These are phyloP conservation scores for Takashimella koratensis DNA, from an alignment of 1,284 basidiomycete species.

Conservation along the genomic window DNA sequence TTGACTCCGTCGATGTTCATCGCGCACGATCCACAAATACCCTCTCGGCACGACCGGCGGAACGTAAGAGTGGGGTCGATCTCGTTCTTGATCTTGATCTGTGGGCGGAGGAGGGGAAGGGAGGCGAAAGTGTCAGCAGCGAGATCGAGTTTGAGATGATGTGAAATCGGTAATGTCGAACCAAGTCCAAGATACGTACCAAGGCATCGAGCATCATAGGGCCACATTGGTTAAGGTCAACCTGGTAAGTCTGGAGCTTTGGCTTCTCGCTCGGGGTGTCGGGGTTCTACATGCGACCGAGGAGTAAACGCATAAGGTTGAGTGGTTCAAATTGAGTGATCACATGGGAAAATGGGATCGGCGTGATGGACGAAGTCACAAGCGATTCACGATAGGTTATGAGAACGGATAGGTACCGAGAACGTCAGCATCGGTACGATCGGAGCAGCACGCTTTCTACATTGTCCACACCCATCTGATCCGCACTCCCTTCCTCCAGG, in stretches of 20 bases:
- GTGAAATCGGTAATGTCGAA: background rate
- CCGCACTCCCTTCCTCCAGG: too few relatives aligned
- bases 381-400: too few relatives aligned
- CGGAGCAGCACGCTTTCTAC: too few relatives aligned
- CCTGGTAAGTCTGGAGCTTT: slow-evolving; percentile 80
- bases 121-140: background rate
- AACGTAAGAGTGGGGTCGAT: slow-evolving; percentile 94
- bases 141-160: background rate
- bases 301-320: too few relatives aligned
- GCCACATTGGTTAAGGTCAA: slow-evolving; percentile 91
- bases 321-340: too few relatives aligned
- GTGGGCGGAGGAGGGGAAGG: slow-evolving; percentile 26
- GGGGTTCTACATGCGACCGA: too few relatives aligned
- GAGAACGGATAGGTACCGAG: too few relatives aligned
- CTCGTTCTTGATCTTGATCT: slow-evolving; percentile 99
- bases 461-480: too few relatives aligned
- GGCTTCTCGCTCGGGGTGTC: slow-evolving; percentile 93
- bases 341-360: too few relatives aligned
- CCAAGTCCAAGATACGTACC: slow-evolving; percentile 34
- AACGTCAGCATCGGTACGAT: too few relatives aligned
- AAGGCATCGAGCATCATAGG: slow-evolving; percentile 77
- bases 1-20: slow-evolving; percentile 99
- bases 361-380: too few relatives aligned
- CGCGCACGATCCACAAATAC: slow-evolving; percentile 96
- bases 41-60: slow-evolving; percentile 93